Percentiles rank a stretch among this genome's conserved stretches.
Evolutionary conservation across 768 basidiomycete species (phyloP).

Genomic region (Obba rivulosa): DNA sequence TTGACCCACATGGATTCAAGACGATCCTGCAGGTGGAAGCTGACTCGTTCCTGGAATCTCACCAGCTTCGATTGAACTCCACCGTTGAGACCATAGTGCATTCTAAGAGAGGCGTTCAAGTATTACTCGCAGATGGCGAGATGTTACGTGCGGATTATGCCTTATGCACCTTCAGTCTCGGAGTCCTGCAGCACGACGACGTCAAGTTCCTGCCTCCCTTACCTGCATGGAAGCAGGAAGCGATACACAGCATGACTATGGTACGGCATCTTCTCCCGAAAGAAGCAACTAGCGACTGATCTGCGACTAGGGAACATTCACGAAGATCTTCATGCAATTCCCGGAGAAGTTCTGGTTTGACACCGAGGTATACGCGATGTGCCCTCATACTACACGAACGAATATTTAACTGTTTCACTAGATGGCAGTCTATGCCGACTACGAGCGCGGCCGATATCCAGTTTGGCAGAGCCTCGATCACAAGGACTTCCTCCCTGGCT

Average conservation of each 20-base stretch:
- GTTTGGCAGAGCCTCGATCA: slow-evolving; percentile 68
- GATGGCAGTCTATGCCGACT: slow-evolving; percentile 57
- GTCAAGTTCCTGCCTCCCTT: slow-evolving; percentile 49
- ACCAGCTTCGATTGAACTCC: slow-evolving; percentile 45
- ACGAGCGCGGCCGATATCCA: slow-evolving; percentile 56
- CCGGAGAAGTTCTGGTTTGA: slow-evolving; percentile 54
- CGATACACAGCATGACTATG: slow-evolving; percentile 59
- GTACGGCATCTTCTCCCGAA: slow-evolving; percentile 19
- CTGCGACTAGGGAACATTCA: slow-evolving; percentile 42
- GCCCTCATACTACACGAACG: no score
- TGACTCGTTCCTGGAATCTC: slow-evolving; percentile 41
- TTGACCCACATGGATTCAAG: slow-evolving; percentile 62
- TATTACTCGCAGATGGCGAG: slow-evolving; percentile 40
- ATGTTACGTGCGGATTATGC: slow-evolving; percentile 50
- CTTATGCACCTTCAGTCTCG: slow-evolving; percentile 63
- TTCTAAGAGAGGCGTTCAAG: slow-evolving; percentile 37
- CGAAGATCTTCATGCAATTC: slow-evolving; percentile 66
- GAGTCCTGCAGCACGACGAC: slow-evolving; percentile 62
- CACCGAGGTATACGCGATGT: slow-evolving; percentile 30
- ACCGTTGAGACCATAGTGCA: slow-evolving; percentile 45
- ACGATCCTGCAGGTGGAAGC: slow-evolving; percentile 54
- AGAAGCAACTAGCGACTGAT: not conserved
- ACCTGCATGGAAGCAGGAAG: slow-evolving; percentile 56
- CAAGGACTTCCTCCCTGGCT: slow-evolving; percentile 50
- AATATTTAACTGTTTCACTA: slow-evolving; percentile 9